Base-by-base conservation (phyloP, 2,329 filamentous ascomycete genomes). In the Tolypocladium tropicale region DNA sequence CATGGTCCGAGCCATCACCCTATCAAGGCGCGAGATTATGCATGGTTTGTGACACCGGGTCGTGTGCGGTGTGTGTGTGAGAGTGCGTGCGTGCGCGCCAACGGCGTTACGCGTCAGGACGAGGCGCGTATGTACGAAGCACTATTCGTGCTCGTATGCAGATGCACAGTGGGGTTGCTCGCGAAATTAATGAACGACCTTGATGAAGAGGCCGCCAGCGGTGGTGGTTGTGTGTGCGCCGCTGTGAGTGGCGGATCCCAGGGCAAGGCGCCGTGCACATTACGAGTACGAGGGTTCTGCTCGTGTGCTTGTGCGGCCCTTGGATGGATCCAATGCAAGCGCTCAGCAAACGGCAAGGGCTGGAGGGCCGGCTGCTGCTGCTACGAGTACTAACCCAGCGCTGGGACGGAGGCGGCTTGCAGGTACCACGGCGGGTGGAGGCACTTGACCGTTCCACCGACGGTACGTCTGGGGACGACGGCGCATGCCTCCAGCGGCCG, bases 1-100 rank as follows among this genome's bases (percentile, higher is more conserved):
- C n/a, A n/a, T n/a, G n/a, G n/a, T n/a, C n/a, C n/a, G n/a, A n/a
- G n/a, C n/a, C 41, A 53, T 59, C 53, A 55, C 53, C 68, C 67
- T 63, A 67, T 70, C 67, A 67, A 58, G 61, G 60, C 39, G 60
- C 67, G 64, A 60, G 58, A 63, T 68, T 70, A 64, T 71, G 69
- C 68, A 70, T 62, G 63, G 61, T 64, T 66, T 69, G 68, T 70
- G 67, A 70, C 62, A 63, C 63, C 60, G 62, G 63, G n/a, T n/a
- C n/a, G n/a, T n/a, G n/a, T n/a, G n/a, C n/a, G n/a, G 63, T 65
- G 64, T 64, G 65, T 67, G 65, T 64, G 65, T 60, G n/a, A n/a
- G n/a, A n/a, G n/a, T 61, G 62, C 52, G 56, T 55, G 53, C 49
- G 48, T 55, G 55, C 60, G 54, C 58, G 52, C 43, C 43, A 46